A percentile compares a stretch with the other conserved stretches of the same genome.
Evolutionary conservation across 1,139 yeast species (phyloP).

Genomic region (Scheffersomyces stambukii): DNA sequence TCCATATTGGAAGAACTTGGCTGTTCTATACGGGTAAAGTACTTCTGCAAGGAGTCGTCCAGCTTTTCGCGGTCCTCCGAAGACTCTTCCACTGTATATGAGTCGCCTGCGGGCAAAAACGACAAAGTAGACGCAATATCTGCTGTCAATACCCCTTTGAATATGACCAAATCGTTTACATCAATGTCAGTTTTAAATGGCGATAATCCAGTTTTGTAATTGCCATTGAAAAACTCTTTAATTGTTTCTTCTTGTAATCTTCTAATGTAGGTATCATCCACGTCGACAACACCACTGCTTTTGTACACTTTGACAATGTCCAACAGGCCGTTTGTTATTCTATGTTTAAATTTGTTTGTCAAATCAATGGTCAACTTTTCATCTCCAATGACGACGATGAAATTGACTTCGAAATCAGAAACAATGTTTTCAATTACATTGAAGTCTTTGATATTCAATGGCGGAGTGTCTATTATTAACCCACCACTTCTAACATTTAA

Average conservation of each 20-base stretch:
- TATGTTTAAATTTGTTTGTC: conserved; percentile 49
- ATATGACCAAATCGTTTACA: conserved; percentile 31
- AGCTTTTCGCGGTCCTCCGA: conserved; percentile 23
- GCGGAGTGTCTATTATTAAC: conserved; percentile 77
- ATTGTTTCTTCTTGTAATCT: conserved; percentile 72
- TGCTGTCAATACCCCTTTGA: conserved; percentile 34
- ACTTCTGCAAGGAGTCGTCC: conserved; percentile 32
- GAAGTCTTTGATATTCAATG: conserved; percentile 48
- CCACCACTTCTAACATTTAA: conserved; percentile 51
- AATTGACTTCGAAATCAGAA: conserved; percentile 56
- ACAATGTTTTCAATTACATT: conserved; percentile 57
- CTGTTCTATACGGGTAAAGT: conserved; percentile 32
- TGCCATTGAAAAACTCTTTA: conserved; percentile 88
- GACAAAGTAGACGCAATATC: conserved; percentile 35
- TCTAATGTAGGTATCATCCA: conserved; percentile 66
- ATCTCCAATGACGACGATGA: conserved; percentile 56
- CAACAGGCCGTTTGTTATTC: conserved; percentile 25
- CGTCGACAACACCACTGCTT: conserved; percentile 71
- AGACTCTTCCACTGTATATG: too few species aligned
- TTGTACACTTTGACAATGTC: conserved; percentile 59
- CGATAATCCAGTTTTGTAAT: conserved; percentile 59
- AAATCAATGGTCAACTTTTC: conserved; percentile 66
- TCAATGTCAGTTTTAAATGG: conserved; percentile 57
- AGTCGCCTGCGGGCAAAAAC: conserved; percentile 45
- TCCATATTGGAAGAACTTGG: conserved; percentile 57